phyloP scores from a whole-genome alignment of 2,329 filamentous ascomycete species.

The Pseudocercospora fuligena region DNA sequence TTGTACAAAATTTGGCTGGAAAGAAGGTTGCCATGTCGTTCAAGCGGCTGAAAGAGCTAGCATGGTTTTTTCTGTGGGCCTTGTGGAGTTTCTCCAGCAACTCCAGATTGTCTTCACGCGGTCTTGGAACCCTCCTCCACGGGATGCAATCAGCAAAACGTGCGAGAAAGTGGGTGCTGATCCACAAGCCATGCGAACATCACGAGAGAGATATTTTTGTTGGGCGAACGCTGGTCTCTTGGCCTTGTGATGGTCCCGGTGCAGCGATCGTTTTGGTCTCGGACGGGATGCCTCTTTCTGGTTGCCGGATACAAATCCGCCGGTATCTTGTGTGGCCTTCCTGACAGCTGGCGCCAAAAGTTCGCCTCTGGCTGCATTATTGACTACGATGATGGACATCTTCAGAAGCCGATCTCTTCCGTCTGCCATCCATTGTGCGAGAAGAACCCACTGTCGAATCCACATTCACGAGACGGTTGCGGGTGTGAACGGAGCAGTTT shows the following conservation, averaged over 20 bases:
- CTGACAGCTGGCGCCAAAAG: too few species aligned
- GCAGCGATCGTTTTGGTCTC: not conserved
- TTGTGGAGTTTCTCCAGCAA: not conserved
- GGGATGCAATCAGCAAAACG: not conserved
- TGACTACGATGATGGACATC: too few species aligned
- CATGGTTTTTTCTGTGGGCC: not conserved
- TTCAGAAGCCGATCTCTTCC: too few species aligned
- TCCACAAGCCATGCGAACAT: slow-evolving; percentile 15
- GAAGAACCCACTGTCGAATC: too few species aligned
- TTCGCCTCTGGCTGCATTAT: too few species aligned
- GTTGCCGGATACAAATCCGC: not conserved
- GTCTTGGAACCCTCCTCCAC: not conserved
- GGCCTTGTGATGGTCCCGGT: not conserved
- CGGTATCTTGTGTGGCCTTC: not conserved
- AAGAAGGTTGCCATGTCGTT: not conserved
- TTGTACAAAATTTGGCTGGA: not conserved
- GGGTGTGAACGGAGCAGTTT: too few species aligned
- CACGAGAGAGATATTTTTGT: not conserved
- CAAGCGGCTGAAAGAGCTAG: not conserved
- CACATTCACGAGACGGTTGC: too few species aligned
- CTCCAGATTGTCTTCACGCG: slow-evolving; percentile 1
- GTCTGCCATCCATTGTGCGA: too few species aligned
- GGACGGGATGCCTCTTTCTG: not conserved
- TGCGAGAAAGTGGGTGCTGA: slow-evolving; percentile 5
- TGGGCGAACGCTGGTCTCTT: not conserved